These are phyloP conservation scores for Obba rivulosa DNA, from an alignment of 768 basidiomycete species.

Conservation along the genomic window DNA sequence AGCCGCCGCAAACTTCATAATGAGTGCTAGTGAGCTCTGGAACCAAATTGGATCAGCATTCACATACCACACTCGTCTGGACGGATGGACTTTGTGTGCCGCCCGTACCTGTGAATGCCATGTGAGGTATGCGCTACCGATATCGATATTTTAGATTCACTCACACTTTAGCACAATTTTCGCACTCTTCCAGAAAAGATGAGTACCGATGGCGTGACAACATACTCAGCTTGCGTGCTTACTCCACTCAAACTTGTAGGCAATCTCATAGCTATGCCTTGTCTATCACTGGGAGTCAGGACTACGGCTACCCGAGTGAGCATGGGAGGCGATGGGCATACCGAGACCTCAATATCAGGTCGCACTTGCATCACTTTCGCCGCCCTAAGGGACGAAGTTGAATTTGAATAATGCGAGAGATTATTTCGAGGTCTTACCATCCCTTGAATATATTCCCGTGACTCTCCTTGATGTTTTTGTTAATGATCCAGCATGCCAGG, in stretches of 20 bases:
- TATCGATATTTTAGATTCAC: too few species aligned
- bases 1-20: constrained; percentile 57
- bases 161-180: constrained; percentile 58
- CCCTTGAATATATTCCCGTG: constrained; percentile 70
- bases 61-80: constrained; percentile 60
- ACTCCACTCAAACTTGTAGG: constrained; percentile 73
- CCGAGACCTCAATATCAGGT: constrained; percentile 69
- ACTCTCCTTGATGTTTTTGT: constrained; percentile 59
- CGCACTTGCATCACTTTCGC: constrained; percentile 59
- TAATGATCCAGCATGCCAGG: constrained; percentile 81
- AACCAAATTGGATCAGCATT: background rate
- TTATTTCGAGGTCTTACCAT: constrained; percentile 39
- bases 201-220: constrained; percentile 5
- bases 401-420: constrained; percentile 2
- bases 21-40: background rate
- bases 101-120: constrained; percentile 51
- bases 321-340: constrained; percentile 21
- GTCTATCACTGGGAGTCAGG: constrained; percentile 35
- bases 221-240: constrained; percentile 21
- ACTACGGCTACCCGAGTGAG: background rate
- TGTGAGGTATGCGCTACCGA: background rate
- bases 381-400: constrained; percentile 43
- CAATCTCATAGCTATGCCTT: constrained; percentile 70
- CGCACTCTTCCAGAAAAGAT: constrained; percentile 43
- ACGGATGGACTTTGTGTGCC: constrained; percentile 68